Evolutionary conservation across 176 grass and related monocot species (phyloP).

Genomic region (Bromus sterilis): DNA sequence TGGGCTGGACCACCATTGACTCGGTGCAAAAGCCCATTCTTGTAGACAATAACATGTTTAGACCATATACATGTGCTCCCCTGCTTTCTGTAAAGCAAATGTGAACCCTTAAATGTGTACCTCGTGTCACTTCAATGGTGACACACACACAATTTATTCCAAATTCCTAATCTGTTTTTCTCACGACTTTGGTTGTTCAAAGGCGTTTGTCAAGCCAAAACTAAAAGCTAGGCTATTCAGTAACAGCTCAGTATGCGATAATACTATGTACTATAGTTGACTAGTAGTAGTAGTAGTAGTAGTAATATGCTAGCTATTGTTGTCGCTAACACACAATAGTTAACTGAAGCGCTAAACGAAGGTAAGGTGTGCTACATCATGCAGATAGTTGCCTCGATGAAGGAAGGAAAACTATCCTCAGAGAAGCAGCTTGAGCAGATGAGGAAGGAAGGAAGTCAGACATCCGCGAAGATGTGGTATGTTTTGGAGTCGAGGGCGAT

Average conservation of each 20-base stretch:
- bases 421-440: not conserved
- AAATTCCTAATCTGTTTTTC: not conserved
- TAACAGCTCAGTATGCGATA: not conserved
- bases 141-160: not conserved
- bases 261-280: not conserved
- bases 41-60: not conserved
- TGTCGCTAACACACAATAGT: not conserved
- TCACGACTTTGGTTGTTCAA: not conserved
- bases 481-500: constrained; percentile 44
- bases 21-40: not conserved
- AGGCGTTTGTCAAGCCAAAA: not conserved
- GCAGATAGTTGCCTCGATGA: not conserved
- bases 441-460: constrained; percentile 8
- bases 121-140: not conserved
- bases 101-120: not conserved
- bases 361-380: not conserved
- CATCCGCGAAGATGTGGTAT: constrained; percentile 63
- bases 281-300: not conserved
- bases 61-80: not conserved
- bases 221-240: not conserved
- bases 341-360: not conserved
- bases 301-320: not conserved
- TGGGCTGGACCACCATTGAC: not conserved
- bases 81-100: not conserved
- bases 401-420: constrained; percentile 7